These are phyloP conservation scores for Ustilago bromivora DNA, from an alignment of 1,284 basidiomycete genomes.

Conservation along the genomic window DNA sequence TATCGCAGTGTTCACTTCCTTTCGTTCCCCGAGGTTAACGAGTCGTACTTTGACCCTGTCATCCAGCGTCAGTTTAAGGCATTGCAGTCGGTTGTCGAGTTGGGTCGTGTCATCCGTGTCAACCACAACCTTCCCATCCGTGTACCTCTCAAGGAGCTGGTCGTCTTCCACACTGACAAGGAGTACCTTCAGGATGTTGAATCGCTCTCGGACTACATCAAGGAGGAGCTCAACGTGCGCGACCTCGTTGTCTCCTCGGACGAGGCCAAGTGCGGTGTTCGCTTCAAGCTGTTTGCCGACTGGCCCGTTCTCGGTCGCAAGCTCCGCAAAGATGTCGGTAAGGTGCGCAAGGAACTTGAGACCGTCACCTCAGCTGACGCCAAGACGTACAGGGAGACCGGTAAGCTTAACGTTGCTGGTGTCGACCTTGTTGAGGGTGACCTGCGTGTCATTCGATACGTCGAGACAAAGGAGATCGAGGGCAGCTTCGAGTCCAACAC, in stretches of 20 bases:
- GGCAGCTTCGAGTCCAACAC: slow-evolving; percentile 83
- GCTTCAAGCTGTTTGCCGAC: slow-evolving; percentile 92
- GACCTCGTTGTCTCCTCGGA: slow-evolving; percentile 89
- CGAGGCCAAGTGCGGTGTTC: slow-evolving; percentile 86
- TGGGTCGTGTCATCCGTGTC: slow-evolving; percentile 90
- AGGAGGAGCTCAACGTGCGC: slow-evolving; percentile 95
- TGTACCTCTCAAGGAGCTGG: slow-evolving; percentile 89
- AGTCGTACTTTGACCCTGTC: slow-evolving; percentile 94
- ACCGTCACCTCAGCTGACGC: slow-evolving; percentile 83
- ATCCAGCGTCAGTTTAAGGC: slow-evolving; percentile 95
- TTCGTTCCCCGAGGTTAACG: slow-evolving; percentile 89
- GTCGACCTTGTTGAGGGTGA: slow-evolving; percentile 91
- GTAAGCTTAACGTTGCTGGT: slow-evolving; percentile 86
- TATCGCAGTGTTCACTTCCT: slow-evolving; percentile 95
- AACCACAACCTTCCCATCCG: slow-evolving; percentile 78
- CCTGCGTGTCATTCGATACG: slow-evolving; percentile 88
- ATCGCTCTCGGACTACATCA: slow-evolving; percentile 87
- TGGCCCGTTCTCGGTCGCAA: slow-evolving; percentile 95
- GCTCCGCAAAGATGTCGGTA: slow-evolving; percentile 89
- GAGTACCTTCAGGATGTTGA: slow-evolving; percentile 88
- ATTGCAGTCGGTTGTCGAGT: slow-evolving; percentile 93
- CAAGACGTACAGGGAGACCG: slow-evolving; percentile 81
- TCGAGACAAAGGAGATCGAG: slow-evolving; percentile 74
- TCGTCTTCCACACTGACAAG: slow-evolving; percentile 90
- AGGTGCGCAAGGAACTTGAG: slow-evolving; percentile 89